Percentiles rank a stretch among this genome's conserved stretches.
Conservation (phyloP, 2,329 filamentous ascomycete species). For the Aspergillus sojae region DNA sequence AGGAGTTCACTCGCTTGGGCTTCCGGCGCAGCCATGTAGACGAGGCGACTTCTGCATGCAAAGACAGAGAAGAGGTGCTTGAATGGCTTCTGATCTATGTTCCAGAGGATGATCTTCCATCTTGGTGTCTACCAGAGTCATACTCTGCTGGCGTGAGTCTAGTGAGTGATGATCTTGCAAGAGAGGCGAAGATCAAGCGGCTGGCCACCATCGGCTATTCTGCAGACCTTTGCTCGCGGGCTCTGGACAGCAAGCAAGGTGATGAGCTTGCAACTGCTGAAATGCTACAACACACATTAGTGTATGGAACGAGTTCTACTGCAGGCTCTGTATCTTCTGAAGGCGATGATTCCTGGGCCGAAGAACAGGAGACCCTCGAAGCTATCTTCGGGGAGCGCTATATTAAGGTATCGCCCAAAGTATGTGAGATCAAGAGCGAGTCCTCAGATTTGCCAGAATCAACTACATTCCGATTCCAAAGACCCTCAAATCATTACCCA, state of each 20-base stretch:
- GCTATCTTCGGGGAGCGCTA: constrained; percentile 83
- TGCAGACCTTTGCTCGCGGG: constrained; percentile 76
- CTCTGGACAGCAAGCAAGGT: constrained; percentile 69
- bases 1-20: constrained; percentile 74
- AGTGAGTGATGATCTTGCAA: constrained; percentile 76
- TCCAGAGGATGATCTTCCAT: constrained; percentile 92
- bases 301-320: constrained; percentile 47
- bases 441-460: constrained; percentile 46
- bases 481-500: constrained; percentile 72
- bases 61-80: constrained; percentile 86
- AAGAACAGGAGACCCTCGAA: constrained; percentile 81
- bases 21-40: constrained; percentile 89
- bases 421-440: constrained; percentile 72
- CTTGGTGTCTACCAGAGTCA: constrained; percentile 87
- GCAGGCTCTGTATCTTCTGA: constrained; percentile 21
- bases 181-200: constrained; percentile 80
- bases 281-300: constrained; percentile 71
- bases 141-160: constrained; percentile 90
- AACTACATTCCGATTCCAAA: constrained; percentile 68
- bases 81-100: constrained; percentile 98
- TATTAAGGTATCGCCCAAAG: constrained; percentile 59
- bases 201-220: constrained; percentile 84
- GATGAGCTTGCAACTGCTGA: constrained; percentile 80
- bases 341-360: constrained; percentile 70
- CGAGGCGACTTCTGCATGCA: constrained; percentile 84